Evolutionary conservation across 73 alveolate genomes (phyloP).

Genomic region (Uronychia setigera): DNA sequence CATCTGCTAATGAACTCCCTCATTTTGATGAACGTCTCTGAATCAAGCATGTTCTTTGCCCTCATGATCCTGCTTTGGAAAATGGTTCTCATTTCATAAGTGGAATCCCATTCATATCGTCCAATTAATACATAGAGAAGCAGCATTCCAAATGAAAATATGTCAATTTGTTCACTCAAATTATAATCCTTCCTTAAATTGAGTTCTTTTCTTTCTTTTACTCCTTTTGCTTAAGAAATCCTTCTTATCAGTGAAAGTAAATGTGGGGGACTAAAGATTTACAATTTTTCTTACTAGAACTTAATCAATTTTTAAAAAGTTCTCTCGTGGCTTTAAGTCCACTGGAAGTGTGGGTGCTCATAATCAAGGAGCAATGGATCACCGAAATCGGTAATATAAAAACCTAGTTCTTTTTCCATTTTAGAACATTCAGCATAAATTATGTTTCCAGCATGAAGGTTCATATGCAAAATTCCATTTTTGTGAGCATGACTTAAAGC

Average conservation of each 20-base stretch:
- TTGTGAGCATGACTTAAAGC: slow-evolving; percentile 42
- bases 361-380: slow-evolving; percentile 26
- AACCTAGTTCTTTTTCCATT: slow-evolving; percentile 29
- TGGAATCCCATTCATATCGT: slow-evolving; percentile 46
- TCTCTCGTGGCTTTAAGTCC: slow-evolving; percentile 40
- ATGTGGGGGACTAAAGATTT: slow-evolving; percentile 55
- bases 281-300: too few relatives aligned
- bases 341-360: slow-evolving; percentile 13
- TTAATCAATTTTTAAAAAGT: slow-evolving; percentile 27
- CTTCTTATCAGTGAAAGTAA: slow-evolving; percentile 14
- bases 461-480: slow-evolving; percentile 48
- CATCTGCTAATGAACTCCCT: slow-evolving; percentile 23
- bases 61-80: slow-evolving; percentile 18
- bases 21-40: background rate
- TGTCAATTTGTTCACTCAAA: slow-evolving; percentile 18
- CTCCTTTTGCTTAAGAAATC: slow-evolving; percentile 1
- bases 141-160: slow-evolving; percentile 37
- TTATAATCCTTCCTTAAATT: background rate
- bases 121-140: slow-evolving; percentile 36
- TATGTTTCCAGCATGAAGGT: slow-evolving; percentile 43
- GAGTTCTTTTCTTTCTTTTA: slow-evolving; percentile 26
- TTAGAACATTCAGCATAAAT: slow-evolving; percentile 36
- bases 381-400: slow-evolving; percentile 47
- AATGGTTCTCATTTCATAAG: slow-evolving; percentile 20
- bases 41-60: slow-evolving; percentile 32